Evolutionary conservation across 2,329 filamentous ascomycete genomes (phyloP).

Genomic region (Hymenoscyphus albidus): DNA sequence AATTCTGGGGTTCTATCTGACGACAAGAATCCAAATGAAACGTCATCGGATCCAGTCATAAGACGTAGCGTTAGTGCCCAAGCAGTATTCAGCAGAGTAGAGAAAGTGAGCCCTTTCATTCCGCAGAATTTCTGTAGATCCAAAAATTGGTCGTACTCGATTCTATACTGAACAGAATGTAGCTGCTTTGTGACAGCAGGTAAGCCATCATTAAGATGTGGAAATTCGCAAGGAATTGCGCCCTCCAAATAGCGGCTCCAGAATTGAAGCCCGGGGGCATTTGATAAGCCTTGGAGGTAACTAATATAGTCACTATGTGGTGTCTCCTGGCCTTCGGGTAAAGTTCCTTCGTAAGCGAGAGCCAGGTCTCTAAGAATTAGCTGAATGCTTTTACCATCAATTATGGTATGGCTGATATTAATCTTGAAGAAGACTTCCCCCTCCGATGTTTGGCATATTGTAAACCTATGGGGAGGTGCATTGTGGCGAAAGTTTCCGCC

Average conservation of each 20-base stretch:
- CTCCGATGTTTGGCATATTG: constrained; percentile 39
- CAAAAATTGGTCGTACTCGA: not conserved
- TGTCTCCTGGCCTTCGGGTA: constrained; percentile 26
- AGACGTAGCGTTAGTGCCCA: constrained; percentile 40
- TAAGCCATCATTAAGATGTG: constrained; percentile 23
- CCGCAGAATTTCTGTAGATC: constrained; percentile 39
- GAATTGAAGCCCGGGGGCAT: constrained; percentile 22
- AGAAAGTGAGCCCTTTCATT: constrained; percentile 34
- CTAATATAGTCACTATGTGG: constrained; percentile 38
- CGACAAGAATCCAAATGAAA: constrained; percentile 38
- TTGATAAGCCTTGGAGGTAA: constrained; percentile 27
- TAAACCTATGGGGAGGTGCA: constrained; percentile 43
- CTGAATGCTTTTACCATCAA: constrained; percentile 38
- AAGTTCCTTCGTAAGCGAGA: constrained; percentile 33
- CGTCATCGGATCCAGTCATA: constrained; percentile 34
- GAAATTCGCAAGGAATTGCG: constrained; percentile 36
- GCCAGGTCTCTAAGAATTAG: constrained; percentile 44
- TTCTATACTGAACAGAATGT: constrained; percentile 14
- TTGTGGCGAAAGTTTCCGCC: not conserved
- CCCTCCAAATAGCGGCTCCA: constrained; percentile 27
- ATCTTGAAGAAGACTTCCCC: constrained; percentile 15
- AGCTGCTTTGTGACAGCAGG: constrained; percentile 15
- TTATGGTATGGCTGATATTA: constrained; percentile 17
- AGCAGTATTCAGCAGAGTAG: constrained; percentile 37
- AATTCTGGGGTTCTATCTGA: constrained; percentile 40